Evolutionary conservation across 257 asterid genomes (phyloP).

Genomic region (Solanum ossicruentum): DNA sequence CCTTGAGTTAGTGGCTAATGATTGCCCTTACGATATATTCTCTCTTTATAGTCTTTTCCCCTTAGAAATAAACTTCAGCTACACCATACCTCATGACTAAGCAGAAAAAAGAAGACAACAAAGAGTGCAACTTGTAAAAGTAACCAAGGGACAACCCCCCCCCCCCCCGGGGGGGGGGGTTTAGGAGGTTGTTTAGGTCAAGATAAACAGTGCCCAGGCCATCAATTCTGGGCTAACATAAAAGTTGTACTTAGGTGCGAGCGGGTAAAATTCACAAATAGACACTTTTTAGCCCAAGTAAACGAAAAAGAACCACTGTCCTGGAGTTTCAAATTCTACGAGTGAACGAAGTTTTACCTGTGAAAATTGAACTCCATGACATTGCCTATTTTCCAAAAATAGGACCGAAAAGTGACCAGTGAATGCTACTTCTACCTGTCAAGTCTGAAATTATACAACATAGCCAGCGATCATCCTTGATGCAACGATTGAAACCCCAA

Average conservation of each 20-base stretch:
- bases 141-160: neutral
- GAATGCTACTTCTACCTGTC: neutral
- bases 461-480: neutral
- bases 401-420: neutral
- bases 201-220: neutral
- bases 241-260: neutral
- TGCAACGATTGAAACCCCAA: neutral
- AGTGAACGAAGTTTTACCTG: neutral
- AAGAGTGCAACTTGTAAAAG: neutral
- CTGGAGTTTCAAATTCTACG: neutral
- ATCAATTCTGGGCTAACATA: neutral
- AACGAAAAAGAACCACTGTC: neutral
- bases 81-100: neutral
- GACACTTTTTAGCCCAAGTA: no score
- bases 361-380: neutral
- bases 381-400: neutral
- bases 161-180: neutral
- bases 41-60: neutral
- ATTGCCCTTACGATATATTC: neutral
- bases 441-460: neutral
- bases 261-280: neutral
- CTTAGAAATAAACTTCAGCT: neutral
- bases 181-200: neutral
- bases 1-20: neutral
- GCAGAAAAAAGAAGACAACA: neutral